These are phyloP conservation scores for Acacia melanoxylon DNA, from an alignment of 306 rosid species.

Conservation along the genomic window DNA sequence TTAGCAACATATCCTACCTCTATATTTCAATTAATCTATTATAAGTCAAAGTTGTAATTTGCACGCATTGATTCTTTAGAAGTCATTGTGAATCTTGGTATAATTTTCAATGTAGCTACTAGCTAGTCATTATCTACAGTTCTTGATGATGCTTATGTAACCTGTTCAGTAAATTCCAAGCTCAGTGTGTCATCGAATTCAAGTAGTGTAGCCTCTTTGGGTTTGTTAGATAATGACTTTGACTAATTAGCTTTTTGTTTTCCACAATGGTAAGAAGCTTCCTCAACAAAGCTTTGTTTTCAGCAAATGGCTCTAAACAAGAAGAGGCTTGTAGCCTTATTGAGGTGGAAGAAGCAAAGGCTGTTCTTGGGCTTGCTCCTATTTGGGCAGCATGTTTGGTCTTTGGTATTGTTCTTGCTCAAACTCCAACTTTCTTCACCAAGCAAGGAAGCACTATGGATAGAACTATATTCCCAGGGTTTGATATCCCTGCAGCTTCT, in stretches of 20 bases:
- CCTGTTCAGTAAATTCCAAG: not conserved
- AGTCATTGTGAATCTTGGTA: not conserved
- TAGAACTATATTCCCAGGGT: conserved; percentile 48
- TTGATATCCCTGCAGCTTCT: conserved; percentile 66
- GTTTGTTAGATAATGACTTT: not conserved
- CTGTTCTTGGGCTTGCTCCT: conserved; percentile 46
- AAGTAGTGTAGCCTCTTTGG: not conserved
- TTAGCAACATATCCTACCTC: not conserved
- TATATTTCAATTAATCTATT: not conserved
- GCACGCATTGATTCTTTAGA: not conserved
- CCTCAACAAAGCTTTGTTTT: not conserved
- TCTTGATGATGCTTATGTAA: not conserved
- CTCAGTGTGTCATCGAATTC: not conserved
- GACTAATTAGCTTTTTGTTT: not conserved
- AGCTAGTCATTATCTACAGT: not conserved
- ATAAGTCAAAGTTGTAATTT: not conserved
- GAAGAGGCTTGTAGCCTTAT: conserved; percentile 23
- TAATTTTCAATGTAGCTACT: not conserved
- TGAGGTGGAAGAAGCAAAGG: conserved; percentile 53
- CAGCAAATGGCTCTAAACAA: not conserved
- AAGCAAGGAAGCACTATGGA: conserved; percentile 58
- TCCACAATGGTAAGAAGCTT: not conserved
- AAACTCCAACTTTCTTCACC: conserved; percentile 39
- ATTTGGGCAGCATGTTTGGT: conserved; percentile 38
- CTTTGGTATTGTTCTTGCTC: conserved; percentile 41